Percentiles rank a stretch among this genome's conserved stretches.
These are phyloP conservation scores for Phytophthora sansomeana DNA, from an alignment of 352 stramenopile genomes.

Conservation along the genomic window DNA sequence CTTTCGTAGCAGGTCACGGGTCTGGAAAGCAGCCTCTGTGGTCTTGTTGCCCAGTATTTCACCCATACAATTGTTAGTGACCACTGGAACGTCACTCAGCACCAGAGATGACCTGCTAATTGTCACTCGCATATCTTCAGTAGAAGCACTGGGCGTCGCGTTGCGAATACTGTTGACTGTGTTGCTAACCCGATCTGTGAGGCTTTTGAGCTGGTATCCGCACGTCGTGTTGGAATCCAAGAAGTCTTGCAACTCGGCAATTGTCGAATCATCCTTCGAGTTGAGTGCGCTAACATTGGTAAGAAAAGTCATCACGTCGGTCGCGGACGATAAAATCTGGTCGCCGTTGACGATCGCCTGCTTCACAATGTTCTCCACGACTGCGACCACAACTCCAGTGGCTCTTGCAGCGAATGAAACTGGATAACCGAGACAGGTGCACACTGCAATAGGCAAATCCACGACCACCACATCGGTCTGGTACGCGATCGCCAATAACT, in stretches of 20 bases:
- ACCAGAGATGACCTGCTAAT: too few species aligned
- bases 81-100: conserved; percentile 18
- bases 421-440: conserved; percentile 50
- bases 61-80: conserved; percentile 39
- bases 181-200: too few species aligned
- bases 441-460: conserved; percentile 59
- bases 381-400: conserved; percentile 24
- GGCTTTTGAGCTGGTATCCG: too few species aligned
- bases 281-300: too few species aligned
- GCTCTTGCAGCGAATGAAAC: too few species aligned
- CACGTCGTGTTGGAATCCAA: too few species aligned
- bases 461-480: conserved; percentile 53
- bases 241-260: too few species aligned
- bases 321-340: conserved; percentile 21
- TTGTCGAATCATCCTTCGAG: too few species aligned
- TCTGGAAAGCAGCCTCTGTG: conserved; percentile 19
- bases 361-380: conserved; percentile 35
- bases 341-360: conserved; percentile 29
- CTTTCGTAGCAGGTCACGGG: conserved; percentile 29
- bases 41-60: conserved; percentile 37
- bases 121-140: too few species aligned
- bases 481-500: conserved; percentile 22
- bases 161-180: too few species aligned
- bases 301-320: conserved; percentile 26
- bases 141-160: too few species aligned